Conservation (phyloP, 495 filamentous ascomycete species). For the Immersiella caudata region DNA sequence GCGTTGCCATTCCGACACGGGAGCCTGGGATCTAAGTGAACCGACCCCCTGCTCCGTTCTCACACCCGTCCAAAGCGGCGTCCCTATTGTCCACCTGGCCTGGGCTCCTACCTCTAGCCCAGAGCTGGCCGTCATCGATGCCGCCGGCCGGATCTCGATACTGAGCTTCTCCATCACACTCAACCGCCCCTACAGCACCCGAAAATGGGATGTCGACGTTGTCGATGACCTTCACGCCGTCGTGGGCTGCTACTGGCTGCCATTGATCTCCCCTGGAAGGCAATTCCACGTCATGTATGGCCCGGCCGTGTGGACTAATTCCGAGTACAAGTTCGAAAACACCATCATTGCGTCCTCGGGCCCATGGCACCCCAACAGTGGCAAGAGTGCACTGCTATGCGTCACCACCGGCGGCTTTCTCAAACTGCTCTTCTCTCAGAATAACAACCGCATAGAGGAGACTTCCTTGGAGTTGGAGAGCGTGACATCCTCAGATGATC, state of each 20-base stretch:
- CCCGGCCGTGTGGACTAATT: slow-evolving; percentile 47
- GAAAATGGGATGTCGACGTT: slow-evolving; percentile 59
- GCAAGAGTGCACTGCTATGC: slow-evolving; percentile 68
- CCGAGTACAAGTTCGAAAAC: slow-evolving; percentile 51
- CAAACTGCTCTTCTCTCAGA: slow-evolving; percentile 67
- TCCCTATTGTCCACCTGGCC: slow-evolving; percentile 69
- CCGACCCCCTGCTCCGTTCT: slow-evolving; percentile 46
- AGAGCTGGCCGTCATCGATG: slow-evolving; percentile 78
- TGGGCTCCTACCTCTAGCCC: slow-evolving; percentile 70
- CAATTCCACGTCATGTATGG: slow-evolving; percentile 42
- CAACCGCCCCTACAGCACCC: slow-evolving; percentile 63
- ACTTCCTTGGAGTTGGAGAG: slow-evolving; percentile 69
- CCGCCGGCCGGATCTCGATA: slow-evolving; percentile 71
- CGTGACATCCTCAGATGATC: slow-evolving; percentile 65
- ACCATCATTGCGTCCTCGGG: slow-evolving; percentile 59
- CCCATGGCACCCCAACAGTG: slow-evolving; percentile 65
- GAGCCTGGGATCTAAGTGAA: slow-evolving; percentile 77
- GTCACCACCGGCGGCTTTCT: slow-evolving; percentile 72
- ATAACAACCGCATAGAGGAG: slow-evolving; percentile 68
- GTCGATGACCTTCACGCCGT: slow-evolving; percentile 72
- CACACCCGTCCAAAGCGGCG: slow-evolving; percentile 41
- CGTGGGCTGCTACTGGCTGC: slow-evolving; percentile 86
- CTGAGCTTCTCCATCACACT: slow-evolving; percentile 63
- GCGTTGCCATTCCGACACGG: slow-evolving; percentile 67
- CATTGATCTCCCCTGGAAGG: slow-evolving; percentile 40